phyloP scores from a whole-genome alignment of 176 grass and related monocot genomes.

The Bothriochloa decipiens region DNA sequence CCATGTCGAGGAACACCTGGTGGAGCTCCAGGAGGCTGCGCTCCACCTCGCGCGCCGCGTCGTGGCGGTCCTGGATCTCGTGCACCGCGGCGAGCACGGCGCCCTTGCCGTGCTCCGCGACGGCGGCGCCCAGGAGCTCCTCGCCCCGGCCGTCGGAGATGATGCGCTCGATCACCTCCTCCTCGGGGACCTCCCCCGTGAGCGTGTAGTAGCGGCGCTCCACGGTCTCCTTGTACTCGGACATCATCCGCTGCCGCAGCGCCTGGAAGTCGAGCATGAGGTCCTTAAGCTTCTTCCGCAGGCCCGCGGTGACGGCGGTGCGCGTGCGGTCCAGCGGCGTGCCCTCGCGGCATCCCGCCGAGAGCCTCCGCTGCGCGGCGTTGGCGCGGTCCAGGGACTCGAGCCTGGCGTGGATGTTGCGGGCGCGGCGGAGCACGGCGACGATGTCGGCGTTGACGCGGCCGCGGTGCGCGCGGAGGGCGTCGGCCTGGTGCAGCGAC shows the following conservation, averaged over 20 bases:
- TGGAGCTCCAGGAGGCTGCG: slow-evolving; percentile 87
- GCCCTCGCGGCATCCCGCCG: slow-evolving; percentile 71
- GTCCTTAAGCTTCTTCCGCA: slow-evolving; percentile 87
- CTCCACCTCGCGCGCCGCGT: slow-evolving; percentile 76
- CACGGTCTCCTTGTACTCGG: slow-evolving; percentile 90
- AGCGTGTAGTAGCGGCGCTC: slow-evolving; percentile 91
- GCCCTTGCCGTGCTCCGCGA: slow-evolving; percentile 77
- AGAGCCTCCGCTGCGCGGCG: slow-evolving; percentile 69
- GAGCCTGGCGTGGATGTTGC: slow-evolving; percentile 67
- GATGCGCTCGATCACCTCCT: slow-evolving; percentile 88
- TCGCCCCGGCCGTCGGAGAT: slow-evolving; percentile 86
- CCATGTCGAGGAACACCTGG: slow-evolving; percentile 95
- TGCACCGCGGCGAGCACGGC: slow-evolving; percentile 69
- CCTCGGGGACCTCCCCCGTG: slow-evolving; percentile 86
- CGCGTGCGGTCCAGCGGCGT: slow-evolving; percentile 89
- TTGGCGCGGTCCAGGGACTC: slow-evolving; percentile 82
- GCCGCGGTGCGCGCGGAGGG: slow-evolving; percentile 70
- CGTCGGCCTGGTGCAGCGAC: slow-evolving; percentile 68
- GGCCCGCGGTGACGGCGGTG: slow-evolving; percentile 75
- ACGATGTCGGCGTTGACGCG: slow-evolving; percentile 83
- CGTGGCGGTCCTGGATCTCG: slow-evolving; percentile 88
- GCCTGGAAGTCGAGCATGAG: slow-evolving; percentile 98
- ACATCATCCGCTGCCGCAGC: slow-evolving; percentile 85
- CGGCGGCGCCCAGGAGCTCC: slow-evolving; percentile 75
- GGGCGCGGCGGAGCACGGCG: slow-evolving; percentile 61